Conservation (phyloP, 208 protist species). For the Leishmania gerbilli region DNA sequence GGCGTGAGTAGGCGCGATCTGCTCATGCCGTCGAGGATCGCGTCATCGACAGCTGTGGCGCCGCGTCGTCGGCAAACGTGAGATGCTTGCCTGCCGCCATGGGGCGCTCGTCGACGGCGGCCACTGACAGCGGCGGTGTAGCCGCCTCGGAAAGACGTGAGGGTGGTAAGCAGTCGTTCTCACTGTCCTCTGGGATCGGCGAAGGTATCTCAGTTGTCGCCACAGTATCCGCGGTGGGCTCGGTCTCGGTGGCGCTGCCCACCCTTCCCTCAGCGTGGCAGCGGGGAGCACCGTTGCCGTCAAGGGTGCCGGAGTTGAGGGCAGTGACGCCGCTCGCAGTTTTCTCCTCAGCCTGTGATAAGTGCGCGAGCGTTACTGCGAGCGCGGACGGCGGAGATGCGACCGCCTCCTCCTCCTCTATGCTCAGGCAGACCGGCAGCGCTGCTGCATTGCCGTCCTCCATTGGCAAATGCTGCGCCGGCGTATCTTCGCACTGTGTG, state of each 20-base stretch:
- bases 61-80: neutral
- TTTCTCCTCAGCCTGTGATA: neutral
- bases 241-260: neutral
- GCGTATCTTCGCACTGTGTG: neutral
- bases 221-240: neutral
- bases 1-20: neutral
- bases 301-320: neutral
- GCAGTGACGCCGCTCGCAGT: neutral
- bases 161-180: neutral
- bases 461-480: neutral
- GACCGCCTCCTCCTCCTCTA: neutral
- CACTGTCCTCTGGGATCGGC: neutral
- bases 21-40: neutral
- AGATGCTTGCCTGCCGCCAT: slow-evolving; percentile 1
- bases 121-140: neutral
- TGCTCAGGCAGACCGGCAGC: neutral
- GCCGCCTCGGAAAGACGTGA: slow-evolving; percentile 1
- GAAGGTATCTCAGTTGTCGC: neutral
- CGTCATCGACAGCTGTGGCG: neutral
- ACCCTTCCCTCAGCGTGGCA: neutral
- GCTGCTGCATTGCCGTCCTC: neutral
- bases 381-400: neutral
- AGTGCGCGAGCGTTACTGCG: neutral
- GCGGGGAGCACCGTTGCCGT: neutral
- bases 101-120: slow-evolving; percentile 1